Evolutionary conservation across 441 rosid species (phyloP), one percentile per base, ranked within the genome.

Genomic region (Pelargonium australe): DNA sequence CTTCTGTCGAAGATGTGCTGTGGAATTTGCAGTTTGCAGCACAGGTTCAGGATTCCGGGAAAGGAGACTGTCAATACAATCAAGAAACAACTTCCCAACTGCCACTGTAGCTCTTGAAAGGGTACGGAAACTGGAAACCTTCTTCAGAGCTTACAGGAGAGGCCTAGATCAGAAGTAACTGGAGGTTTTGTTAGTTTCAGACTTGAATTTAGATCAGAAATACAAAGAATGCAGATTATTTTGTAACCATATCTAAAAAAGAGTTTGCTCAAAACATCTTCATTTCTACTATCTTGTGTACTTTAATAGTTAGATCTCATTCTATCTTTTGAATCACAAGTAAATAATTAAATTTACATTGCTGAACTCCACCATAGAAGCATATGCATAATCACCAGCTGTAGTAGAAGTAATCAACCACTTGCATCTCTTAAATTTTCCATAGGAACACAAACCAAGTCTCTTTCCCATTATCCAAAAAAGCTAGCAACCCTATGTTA

Each of bases 11-110:
- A 60, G 89, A 83, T 66, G 77, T 81, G 44, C 80, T 84, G 2
- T 85, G 92, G 88, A 85, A 83, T 68, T 60, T 87, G 82, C 87
- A 84, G 65, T 87, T 85, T 73, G 89, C 88, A 0, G 74, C 83
- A 31, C 88, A 87, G 77, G 80, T 83, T 58, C 80, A 85, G 68
- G 85, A 76, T 66, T 70, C 73, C 5, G 28, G 74, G 67, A 70
- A 68, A 45, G 69, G 70, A n/a, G 82, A 72, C 31, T 10, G 11
- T 44, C 49, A 44, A 44, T 44, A 44, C 49, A 8, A 47, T 47
- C 55, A 47, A 16, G 60, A 16, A 16, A 53, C 60, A 53, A 16
- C 20, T 53, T 53, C 60, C 60, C 60, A 53, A 4, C 60, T 14
- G 19, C 60, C 60, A 16, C 7, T 16, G 60, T 20, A 14, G 20